These are phyloP conservation scores for Mrakia frigida DNA, from an alignment of 768 basidiomycete species.

Conservation along the genomic window DNA sequence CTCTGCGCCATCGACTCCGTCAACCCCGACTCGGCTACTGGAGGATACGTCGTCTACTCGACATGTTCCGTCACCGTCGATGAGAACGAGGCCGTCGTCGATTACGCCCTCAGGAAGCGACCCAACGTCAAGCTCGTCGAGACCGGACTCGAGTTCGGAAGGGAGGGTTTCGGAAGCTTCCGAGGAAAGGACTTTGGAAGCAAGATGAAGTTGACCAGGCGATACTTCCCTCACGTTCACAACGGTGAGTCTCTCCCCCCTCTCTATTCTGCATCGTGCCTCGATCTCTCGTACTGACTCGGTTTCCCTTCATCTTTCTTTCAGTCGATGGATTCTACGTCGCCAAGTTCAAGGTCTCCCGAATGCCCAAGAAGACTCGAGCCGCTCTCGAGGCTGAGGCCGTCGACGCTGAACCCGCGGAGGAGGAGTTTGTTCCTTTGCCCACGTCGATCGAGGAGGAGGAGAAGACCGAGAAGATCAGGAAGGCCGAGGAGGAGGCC, in stretches of 20 bases:
- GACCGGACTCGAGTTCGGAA: constrained; percentile 86
- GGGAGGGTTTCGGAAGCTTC: constrained; percentile 82
- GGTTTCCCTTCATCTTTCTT: neutral
- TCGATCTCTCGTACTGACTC: too few species aligned
- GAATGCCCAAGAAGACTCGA: constrained; percentile 53
- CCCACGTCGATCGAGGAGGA: constrained; percentile 38
- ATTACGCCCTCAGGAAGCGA: constrained; percentile 92
- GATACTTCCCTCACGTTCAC: constrained; percentile 93
- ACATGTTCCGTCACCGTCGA: constrained; percentile 98
- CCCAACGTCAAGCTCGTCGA: constrained; percentile 88
- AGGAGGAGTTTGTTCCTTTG: constrained; percentile 35
- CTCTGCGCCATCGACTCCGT: constrained; percentile 97
- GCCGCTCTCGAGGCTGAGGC: constrained; percentile 41
- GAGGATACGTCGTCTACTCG: constrained; percentile 93
- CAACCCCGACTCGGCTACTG: constrained; percentile 78
- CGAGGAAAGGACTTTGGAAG: constrained; percentile 84
- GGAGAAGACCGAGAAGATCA: constrained; percentile 43
- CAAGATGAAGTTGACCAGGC: constrained; percentile 69
- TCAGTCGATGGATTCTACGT: constrained; percentile 94
- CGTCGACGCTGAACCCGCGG: constrained; percentile 38
- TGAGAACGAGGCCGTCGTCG: constrained; percentile 96
- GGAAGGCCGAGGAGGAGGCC: constrained; percentile 39
- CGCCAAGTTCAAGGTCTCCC: constrained; percentile 95
- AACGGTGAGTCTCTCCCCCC: constrained; percentile 52
- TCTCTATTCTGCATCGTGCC: neutral